Evolutionary conservation across 1,284 basidiomycete genomes (phyloP), one percentile per base, ranked within the genome.

Genomic region (Ustilago crameri): DNA sequence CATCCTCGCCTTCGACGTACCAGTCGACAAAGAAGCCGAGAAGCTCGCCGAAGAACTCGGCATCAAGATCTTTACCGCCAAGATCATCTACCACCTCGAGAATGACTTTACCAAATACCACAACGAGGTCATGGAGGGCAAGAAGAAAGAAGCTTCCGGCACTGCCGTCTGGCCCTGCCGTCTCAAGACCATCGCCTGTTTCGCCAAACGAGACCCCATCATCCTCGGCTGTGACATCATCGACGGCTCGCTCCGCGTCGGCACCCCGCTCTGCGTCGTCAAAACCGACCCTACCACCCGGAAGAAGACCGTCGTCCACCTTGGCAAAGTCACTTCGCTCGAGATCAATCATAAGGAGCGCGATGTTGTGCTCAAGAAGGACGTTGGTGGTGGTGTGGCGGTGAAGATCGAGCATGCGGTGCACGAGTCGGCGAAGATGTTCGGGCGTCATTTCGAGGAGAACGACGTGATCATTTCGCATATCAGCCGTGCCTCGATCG

Each of bases 41-140:
- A 88, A 89, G 74, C 82, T 95, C 56, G 95, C 95, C 2, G 93
- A 95, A 60, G 93, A 97, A 82, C 90, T 94, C 86, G 95, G 95
- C 34, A 91, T 98, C 80, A 90, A 89, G 76, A 86, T 98, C 78
- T 98, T 98, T 87, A 95, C 91, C 92, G 93, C 93, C 74, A 93
- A 94, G 81, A 98, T 98, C 84, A 98, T 99, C 80, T 99, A 99
- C 85, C 96, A 98, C 84, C 86, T 99, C 58, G 98, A 98, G 84
- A 96, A 98, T 83, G 90, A 93, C 24, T 98, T 98, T 86, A 97
- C 90, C 47, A 92, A 90, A n/a, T 98, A 98, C 85, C 95, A 96
- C 84, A 88, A 88, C 63, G 92, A 95, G 85, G 93, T 98, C 56
- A 87, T 88, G 70, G 96, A 97, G 84, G 92, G 91, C n/a, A 95